These are phyloP conservation scores for Candida pini DNA, from an alignment of 805 yeast species.

Conservation along the genomic window DNA sequence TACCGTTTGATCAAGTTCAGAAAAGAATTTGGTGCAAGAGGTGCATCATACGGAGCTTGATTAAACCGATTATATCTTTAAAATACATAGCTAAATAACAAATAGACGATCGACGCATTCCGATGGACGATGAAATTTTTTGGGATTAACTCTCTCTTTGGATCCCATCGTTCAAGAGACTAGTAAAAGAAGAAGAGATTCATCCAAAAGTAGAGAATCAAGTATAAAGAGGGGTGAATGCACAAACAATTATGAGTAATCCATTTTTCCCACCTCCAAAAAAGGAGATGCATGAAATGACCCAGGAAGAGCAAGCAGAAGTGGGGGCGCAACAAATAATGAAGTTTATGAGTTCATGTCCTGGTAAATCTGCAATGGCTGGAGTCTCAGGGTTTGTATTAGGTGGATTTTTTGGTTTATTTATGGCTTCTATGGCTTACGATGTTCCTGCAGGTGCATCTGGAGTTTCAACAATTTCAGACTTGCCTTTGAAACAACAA, in stretches of 20 bases:
- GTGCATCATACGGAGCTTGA: conserved; percentile 16
- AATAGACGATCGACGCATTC: too few relatives aligned
- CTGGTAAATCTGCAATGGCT: conserved; percentile 86
- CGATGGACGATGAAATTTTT: too few relatives aligned
- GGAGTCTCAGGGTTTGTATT: conserved; percentile 92
- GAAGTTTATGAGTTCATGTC: conserved; percentile 85
- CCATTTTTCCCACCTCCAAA: conserved; percentile 37
- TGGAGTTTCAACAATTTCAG: conserved; percentile 51
- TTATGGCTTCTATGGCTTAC: conserved; percentile 87
- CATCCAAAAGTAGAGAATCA: too few relatives aligned
- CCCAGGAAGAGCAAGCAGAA: conserved; percentile 90
- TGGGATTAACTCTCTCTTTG: too few relatives aligned
- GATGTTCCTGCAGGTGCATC: conserved; percentile 66
- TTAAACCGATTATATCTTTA: too few relatives aligned
- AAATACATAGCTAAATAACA: too few relatives aligned
- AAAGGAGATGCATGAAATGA: conserved; percentile 62
- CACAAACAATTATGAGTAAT: conserved; percentile 25
- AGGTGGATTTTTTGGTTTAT: conserved; percentile 93
- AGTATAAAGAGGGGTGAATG: too few relatives aligned
- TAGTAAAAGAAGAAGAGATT: too few relatives aligned
- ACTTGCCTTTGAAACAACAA: conserved; percentile 87
- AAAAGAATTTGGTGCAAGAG: conserved; percentile 10
- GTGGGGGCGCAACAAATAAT: conserved; percentile 82
- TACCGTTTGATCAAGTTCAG: conserved; percentile 13
- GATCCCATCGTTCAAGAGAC: too few relatives aligned